phyloP scores from a whole-genome alignment of 345 rosid genomes.

The Pistacia integerrima region DNA sequence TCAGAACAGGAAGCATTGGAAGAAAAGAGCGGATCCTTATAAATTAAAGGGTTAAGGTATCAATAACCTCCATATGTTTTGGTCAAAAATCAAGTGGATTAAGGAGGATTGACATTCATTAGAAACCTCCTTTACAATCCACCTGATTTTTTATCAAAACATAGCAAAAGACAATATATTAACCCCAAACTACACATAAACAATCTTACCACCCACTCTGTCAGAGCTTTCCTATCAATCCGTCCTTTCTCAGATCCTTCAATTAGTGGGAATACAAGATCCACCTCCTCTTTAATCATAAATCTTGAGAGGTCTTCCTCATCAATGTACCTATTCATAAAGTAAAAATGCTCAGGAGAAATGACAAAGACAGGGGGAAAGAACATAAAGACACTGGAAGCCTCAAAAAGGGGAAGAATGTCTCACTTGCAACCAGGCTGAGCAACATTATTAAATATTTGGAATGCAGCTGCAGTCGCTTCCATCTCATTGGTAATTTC shows the following conservation, averaged over 20 bases:
- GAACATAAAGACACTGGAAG: background rate
- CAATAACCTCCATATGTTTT: background rate
- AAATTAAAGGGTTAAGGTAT: background rate
- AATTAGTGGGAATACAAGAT: slow-evolving; percentile 64
- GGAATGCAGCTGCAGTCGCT: slow-evolving; percentile 70
- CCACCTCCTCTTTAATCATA: slow-evolving; percentile 92
- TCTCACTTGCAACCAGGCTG: slow-evolving; percentile 49
- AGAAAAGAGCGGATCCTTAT: background rate
- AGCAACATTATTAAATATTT: slow-evolving; percentile 64
- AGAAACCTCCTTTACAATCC: background rate
- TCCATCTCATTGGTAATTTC: slow-evolving; percentile 85
- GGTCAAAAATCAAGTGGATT: background rate
- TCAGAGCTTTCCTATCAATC: slow-evolving; percentile 62
- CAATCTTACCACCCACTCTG: slow-evolving; percentile 77
- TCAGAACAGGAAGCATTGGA: background rate
- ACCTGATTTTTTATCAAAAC: too few relatives aligned
- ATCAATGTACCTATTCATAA: slow-evolving; percentile 58
- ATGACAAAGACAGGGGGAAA: background rate
- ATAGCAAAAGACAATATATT: too few relatives aligned
- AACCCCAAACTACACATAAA: background rate
- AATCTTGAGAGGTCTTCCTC: slow-evolving; percentile 78
- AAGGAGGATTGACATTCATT: too few relatives aligned
- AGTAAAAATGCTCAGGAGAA: slow-evolving; percentile 10
- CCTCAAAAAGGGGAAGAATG: background rate
- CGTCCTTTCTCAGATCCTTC: slow-evolving; percentile 56